Evolutionary conservation across 257 asterid genomes (phyloP).

Genomic region (Primulina eburnea): DNA sequence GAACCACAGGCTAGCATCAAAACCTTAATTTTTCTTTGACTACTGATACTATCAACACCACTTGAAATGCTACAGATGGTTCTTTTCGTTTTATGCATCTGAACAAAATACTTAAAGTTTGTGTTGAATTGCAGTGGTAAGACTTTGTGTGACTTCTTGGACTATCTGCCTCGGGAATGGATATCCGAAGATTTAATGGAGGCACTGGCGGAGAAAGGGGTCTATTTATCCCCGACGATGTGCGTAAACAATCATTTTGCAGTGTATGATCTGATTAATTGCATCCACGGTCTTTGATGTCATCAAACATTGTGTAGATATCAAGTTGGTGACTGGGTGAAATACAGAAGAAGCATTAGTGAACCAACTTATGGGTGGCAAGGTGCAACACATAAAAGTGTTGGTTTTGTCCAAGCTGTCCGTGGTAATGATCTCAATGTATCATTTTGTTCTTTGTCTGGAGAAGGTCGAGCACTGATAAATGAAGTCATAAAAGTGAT

Average conservation of each 20-base stretch:
- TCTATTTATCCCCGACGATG: slow-evolving; percentile 80
- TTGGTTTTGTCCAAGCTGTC: slow-evolving; percentile 91
- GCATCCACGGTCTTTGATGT: slow-evolving; percentile 12
- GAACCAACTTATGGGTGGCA: slow-evolving; percentile 91
- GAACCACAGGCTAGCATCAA: slow-evolving; percentile 83
- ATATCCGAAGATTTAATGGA: slow-evolving; percentile 91
- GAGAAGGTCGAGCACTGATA: slow-evolving; percentile 63
- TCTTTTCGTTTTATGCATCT: neutral
- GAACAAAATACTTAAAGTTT: neutral
- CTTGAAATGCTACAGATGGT: slow-evolving; percentile 14
- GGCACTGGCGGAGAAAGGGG: slow-evolving; percentile 68
- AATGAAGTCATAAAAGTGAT: slow-evolving; percentile 85
- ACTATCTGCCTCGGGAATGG: slow-evolving; percentile 99
- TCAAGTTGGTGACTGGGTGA: slow-evolving; percentile 94
- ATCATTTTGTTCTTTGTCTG: slow-evolving; percentile 85
- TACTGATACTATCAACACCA: slow-evolving; percentile 18
- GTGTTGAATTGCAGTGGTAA: slow-evolving; percentile 67
- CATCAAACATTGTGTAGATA: slow-evolving; percentile 46
- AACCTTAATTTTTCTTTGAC: slow-evolving; percentile 23
- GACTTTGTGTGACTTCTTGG: slow-evolving; percentile 82
- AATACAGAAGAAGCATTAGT: slow-evolving; percentile 65
- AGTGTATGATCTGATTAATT: slow-evolving; percentile 19
- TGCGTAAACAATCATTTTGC: slow-evolving; percentile 31
- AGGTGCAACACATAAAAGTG: slow-evolving; percentile 85
- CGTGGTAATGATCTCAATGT: slow-evolving; percentile 75